Base-by-base conservation (phyloP, 139 green algal species). In the Chlorella ohadii region DNA sequence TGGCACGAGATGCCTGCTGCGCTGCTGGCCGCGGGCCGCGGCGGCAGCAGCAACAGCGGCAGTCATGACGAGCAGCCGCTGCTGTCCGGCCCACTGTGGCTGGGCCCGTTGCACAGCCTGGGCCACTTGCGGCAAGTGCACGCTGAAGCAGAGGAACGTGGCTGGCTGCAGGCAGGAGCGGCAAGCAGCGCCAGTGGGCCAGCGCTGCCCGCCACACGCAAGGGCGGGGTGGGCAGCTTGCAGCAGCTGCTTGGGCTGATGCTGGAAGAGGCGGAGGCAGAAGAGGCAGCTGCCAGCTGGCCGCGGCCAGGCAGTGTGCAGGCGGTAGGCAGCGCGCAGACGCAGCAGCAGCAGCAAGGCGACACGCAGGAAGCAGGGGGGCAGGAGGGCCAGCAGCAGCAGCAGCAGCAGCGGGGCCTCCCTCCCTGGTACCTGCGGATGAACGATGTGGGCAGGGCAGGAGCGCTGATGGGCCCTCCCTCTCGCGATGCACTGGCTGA, bases 61-160 rank as follows among this genome's bases (percentile, higher is more conserved):
- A 57, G 27, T 41, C n/a, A 34, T 22, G 25, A 36, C 36, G 56
- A 9, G 17, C 39, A 33, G 63, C 63, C 63, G 78, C 61, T 83
- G 61, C 39, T 83, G 39, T 73, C 78, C 0, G 78, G 78, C 0
- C 78, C 78, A 1, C 78, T 83, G 61, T 83, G 78, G 78, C 61
- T 74, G 39, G 78, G 78, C 0, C 78, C 78, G 16, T 63, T 83
- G 41, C 78, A 83, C n/a, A 44, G 73, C 41, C n/a, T 34, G 5
- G 15, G 3, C 19, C 78, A 83, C 78, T 59, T 83, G 19, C 63
- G 34, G 63, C 39, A 23, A 17, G 57, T 74, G 61, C 61, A 65
- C 15, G 31, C 33, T 20, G 63, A 75, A 44, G 78, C 78, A 1
- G 78, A 44, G 17, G 63, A 39, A 1, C 61, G 78, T 3, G 78